Conservation (phyloP, 768 basidiomycete genomes). For the Phylloporus scabripes region DNA sequence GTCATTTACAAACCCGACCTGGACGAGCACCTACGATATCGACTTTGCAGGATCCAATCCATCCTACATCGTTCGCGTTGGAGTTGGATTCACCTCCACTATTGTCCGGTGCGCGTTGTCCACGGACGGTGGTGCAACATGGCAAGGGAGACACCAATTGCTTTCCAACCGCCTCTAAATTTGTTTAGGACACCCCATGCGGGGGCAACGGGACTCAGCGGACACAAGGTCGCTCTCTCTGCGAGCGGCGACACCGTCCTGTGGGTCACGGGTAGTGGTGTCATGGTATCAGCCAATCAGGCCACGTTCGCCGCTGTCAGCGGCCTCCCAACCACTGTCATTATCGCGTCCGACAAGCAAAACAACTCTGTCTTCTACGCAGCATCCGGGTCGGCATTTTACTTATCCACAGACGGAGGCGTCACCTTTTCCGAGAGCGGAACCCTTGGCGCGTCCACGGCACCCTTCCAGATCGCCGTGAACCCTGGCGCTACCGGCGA, state of each 20-base stretch:
- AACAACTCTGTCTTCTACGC: conserved; percentile 55
- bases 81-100: neutral
- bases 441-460: conserved; percentile 2
- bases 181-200: conserved; percentile 3
- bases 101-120: conserved; percentile 8
- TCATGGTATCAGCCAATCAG: conserved; percentile 10
- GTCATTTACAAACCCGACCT: conserved; percentile 5
- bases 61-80: conserved; percentile 7
- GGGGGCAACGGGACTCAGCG: conserved; percentile 8
- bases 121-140: conserved; percentile 7
- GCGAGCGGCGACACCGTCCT: conserved; percentile 7
- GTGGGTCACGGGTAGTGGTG: conserved; percentile 5
- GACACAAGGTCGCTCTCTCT: conserved; percentile 7
- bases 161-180: neutral
- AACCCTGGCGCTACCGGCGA: conserved; percentile 4
- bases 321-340: conserved; percentile 48
- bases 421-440: conserved; percentile 33
- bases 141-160: neutral
- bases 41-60: conserved; percentile 12
- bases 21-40: conserved; percentile 5
- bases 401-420: conserved; percentile 54
- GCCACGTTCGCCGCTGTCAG: conserved; percentile 3
- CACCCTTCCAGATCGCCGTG: conserved; percentile 9
- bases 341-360: conserved; percentile 60
- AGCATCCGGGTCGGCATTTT: conserved; percentile 51